Evolutionary conservation across 345 rosid genomes (phyloP).

Genomic region (Heritiera littoralis): DNA sequence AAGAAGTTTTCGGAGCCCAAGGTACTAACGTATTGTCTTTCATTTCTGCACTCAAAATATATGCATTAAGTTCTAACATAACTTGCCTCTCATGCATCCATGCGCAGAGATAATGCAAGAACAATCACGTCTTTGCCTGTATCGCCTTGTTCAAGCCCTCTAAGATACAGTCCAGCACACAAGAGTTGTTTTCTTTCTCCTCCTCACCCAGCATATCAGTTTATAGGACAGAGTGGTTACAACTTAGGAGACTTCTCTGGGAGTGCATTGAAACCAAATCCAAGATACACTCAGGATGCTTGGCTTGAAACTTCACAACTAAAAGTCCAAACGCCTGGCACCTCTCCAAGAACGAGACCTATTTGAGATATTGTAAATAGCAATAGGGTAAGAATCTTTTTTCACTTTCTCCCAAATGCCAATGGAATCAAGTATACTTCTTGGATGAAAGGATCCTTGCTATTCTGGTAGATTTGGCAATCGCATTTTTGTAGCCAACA

Average conservation of each 20-base stretch:
- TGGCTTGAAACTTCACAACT: slow-evolving; percentile 44
- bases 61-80: not conserved
- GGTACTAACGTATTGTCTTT: slow-evolving; percentile 40
- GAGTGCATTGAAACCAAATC: slow-evolving; percentile 46
- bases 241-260: slow-evolving; percentile 52
- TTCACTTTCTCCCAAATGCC: slow-evolving; percentile 18
- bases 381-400: not conserved
- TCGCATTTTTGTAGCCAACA: not conserved
- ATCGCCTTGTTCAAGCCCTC: slow-evolving; percentile 91
- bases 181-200: slow-evolving; percentile 80
- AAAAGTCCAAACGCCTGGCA: slow-evolving; percentile 47
- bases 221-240: slow-evolving; percentile 54
- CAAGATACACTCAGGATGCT: slow-evolving; percentile 39
- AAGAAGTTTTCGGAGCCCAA: slow-evolving; percentile 53
- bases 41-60: not conserved
- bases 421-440: not conserved
- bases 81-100: slow-evolving; percentile 14
- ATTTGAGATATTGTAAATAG: slow-evolving; percentile 48
- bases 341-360: slow-evolving; percentile 59
- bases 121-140: slow-evolving; percentile 79
- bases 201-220: slow-evolving; percentile 61
- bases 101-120: slow-evolving; percentile 67
- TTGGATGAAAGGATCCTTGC: not conserved
- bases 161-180: slow-evolving; percentile 61
- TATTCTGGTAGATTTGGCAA: not conserved